Evolutionary conservation across 2,329 filamentous ascomycete species (phyloP).

Genomic region (Penicillium occitanis): DNA sequence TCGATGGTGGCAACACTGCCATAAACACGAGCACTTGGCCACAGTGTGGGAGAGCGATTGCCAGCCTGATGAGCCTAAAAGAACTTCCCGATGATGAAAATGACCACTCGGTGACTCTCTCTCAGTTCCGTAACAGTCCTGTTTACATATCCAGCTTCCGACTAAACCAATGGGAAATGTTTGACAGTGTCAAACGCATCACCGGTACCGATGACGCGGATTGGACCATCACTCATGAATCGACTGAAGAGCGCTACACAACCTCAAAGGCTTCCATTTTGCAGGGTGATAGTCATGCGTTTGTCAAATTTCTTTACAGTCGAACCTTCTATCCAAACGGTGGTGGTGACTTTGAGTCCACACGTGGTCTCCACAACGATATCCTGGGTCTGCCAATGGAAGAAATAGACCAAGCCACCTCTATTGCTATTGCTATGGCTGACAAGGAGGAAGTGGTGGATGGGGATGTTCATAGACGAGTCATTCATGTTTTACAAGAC

Average conservation of each 20-base stretch:
- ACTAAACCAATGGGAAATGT: conserved; percentile 64
- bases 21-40: conserved; percentile 61
- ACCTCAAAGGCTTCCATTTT: conserved; percentile 48
- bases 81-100: conserved; percentile 42
- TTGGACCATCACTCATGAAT: conserved; percentile 58
- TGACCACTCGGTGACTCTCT: conserved; percentile 42
- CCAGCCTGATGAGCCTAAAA: conserved; percentile 50
- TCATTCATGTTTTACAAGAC: neutral
- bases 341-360: conserved; percentile 17
- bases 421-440: conserved; percentile 4
- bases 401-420: conserved; percentile 18
- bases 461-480: neutral
- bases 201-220: conserved; percentile 58
- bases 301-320: conserved; percentile 55
- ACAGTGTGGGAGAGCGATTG: conserved; percentile 57
- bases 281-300: conserved; percentile 47
- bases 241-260: conserved; percentile 49
- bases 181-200: conserved; percentile 60
- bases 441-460: neutral
- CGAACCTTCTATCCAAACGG: conserved; percentile 54
- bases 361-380: conserved; percentile 9
- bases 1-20: conserved; percentile 57
- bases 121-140: conserved; percentile 49
- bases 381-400: conserved; percentile 13
- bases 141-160: conserved; percentile 59